Base-by-base conservation (phyloP, 1,284 basidiomycete genomes). In the Heterobasidion parviporum region DNA sequence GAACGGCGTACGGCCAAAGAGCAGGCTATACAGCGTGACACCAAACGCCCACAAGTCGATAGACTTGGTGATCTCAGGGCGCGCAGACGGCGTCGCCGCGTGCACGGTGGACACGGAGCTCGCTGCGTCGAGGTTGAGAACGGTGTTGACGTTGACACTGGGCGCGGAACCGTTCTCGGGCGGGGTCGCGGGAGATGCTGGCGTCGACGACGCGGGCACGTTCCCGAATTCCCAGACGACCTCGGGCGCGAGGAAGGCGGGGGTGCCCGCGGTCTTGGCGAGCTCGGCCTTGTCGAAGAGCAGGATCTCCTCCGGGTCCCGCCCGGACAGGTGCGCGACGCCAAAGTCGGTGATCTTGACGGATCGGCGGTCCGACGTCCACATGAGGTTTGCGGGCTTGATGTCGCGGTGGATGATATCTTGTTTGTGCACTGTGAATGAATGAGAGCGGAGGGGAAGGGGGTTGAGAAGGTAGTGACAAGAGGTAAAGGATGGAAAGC, bases 1-100 rank as follows among this genome's bases (percentile, higher is more conserved):
- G 80, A 67, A 94, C 1, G 92, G 92, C 7, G 85, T 80, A 54
- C 74, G 75, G 26, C 94, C 97, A 63, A 98, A 98, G 1, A 98
- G 79, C 48, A 99, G 80, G 66, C 94, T 97, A 72, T 94, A 99
- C 12, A 98, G 76, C 1, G 97, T 99, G 38, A 98, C 90, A n/a
- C 97, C 97, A 8, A 99, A 80, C 0, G 97, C 95, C 96, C 96
- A 99, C n/a, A 99, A 83, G 66, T 99, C 97, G 67, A 99, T 97
- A 5, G 94, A 89, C 68, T 96, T 94, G 41, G 94, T 96, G 60
- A 99, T 90, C 1, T 80, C 79, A 2, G 85, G 85, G 20, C 86
- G 79, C 9, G 18, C 12, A 18, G 38, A 44, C 16, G 18, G 34
- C 26, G 50, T n/a, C 33, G n/a, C 34, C 16, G 48, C 10, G 59